A percentile compares a stretch with the other conserved stretches of the same genome.
phyloP scores from a whole-genome alignment of 2,329 filamentous ascomycete genomes.

The Epichloe uncinata region DNA sequence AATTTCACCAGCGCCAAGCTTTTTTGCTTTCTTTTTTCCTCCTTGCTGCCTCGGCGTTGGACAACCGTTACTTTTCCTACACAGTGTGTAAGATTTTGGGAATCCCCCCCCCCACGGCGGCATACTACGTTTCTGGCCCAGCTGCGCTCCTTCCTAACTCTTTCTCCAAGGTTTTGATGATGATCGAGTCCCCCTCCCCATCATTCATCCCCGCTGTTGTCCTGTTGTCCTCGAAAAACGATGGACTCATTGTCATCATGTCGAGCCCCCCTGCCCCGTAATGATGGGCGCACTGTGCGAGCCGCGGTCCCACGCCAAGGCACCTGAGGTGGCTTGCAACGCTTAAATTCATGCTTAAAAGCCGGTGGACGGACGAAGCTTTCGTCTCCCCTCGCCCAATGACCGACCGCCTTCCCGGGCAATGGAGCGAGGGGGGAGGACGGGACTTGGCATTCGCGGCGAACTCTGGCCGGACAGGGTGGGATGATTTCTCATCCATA shows the following conservation, averaged over 20 bases:
- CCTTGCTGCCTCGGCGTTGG: not conserved
- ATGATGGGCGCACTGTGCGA: constrained; percentile 5
- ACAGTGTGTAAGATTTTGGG: not conserved
- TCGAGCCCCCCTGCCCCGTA: too few species aligned
- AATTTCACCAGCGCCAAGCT: constrained; percentile 19
- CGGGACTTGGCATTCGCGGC: too few species aligned
- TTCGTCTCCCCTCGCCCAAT: too few species aligned
- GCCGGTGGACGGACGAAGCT: constrained; percentile 5
- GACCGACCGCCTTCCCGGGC: too few species aligned
- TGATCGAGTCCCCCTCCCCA: too few species aligned
- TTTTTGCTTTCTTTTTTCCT: constrained; percentile 3
- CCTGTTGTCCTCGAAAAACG: not conserved
- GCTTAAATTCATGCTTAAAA: constrained; percentile 40
- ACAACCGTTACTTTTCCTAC: not conserved
- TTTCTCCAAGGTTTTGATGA: too few species aligned
- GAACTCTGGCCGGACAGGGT: too few species aligned
- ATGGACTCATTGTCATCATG: not conserved
- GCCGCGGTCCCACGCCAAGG: constrained; percentile 23
- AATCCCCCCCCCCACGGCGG: too few species aligned
- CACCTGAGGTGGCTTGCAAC: constrained; percentile 27
- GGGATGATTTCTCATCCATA: too few species aligned
- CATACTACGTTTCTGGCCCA: too few species aligned
- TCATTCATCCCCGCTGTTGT: not conserved
- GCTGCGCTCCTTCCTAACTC: too few species aligned
- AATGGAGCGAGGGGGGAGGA: too few species aligned